A percentile compares a stretch with the other conserved stretches of the same genome.
These are phyloP conservation scores for Cyclostephanos tholiformis DNA, from an alignment of 108 stramenopile genomes.

Conservation along the genomic window DNA sequence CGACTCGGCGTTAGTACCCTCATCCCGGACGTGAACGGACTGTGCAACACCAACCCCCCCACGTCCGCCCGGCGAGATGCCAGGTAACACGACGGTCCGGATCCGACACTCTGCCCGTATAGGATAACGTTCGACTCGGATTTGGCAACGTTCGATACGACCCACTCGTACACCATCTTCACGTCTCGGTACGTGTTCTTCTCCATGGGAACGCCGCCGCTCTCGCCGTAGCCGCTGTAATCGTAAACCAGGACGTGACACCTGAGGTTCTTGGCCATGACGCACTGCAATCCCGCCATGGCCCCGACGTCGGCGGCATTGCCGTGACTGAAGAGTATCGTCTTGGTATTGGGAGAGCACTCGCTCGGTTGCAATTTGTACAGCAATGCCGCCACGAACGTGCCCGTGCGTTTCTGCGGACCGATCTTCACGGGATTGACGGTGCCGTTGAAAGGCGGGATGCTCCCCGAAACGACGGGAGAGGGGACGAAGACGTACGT, in stretches of 20 bases:
- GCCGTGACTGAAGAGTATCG: conserved; percentile 87
- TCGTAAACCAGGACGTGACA: conserved; percentile 87
- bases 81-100: conserved; percentile 82
- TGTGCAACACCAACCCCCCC: conserved; percentile 83
- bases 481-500: conserved; percentile 61
- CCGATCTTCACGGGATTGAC: conserved; percentile 72
- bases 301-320: conserved; percentile 92
- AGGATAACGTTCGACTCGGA: conserved; percentile 70
- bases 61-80: conserved; percentile 57
- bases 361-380: conserved; percentile 53
- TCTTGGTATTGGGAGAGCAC: conserved; percentile 56
- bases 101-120: conserved; percentile 92
- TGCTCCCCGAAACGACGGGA: conserved; percentile 30
- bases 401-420: conserved; percentile 54
- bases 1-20: conserved; percentile 82
- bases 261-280: conserved; percentile 65
- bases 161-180: conserved; percentile 77
- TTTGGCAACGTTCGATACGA: conserved; percentile 39
- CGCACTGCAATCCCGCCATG: conserved; percentile 68
- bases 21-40: conserved; percentile 89
- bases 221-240: conserved; percentile 87
- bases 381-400: conserved; percentile 66
- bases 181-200: conserved; percentile 84
- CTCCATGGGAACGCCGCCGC: conserved; percentile 81
- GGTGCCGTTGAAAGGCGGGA: conserved; percentile 43